These are phyloP conservation scores for Daedaleopsis sinensis DNA, from an alignment of 768 basidiomycete genomes.

Conservation along the genomic window DNA sequence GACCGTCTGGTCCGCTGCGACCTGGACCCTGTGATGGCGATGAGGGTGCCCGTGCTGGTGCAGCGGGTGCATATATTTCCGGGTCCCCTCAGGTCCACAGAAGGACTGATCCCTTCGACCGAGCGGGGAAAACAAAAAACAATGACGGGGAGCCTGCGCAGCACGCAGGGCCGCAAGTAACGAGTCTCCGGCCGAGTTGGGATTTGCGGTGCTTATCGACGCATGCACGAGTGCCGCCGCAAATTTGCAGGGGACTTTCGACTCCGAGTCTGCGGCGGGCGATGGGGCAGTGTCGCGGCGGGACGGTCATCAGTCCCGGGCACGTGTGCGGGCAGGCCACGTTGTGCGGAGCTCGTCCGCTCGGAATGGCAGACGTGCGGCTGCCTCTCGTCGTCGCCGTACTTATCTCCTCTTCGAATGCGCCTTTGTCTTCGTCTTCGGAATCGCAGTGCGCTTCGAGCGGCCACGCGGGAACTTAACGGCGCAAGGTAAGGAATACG, in stretches of 20 bases:
- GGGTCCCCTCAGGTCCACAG: too few relatives aligned
- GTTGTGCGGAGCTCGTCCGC: constrained; percentile 12
- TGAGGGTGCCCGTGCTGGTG: neutral
- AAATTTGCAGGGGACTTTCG: neutral
- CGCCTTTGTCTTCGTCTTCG: neutral
- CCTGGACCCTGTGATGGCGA: neutral
- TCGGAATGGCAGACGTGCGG: constrained; percentile 12
- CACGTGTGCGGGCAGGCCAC: constrained; percentile 15
- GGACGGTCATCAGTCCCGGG: constrained; percentile 18
- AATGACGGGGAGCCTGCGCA: neutral
- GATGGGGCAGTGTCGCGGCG: neutral
- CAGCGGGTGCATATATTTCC: neutral
- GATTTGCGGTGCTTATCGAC: neutral
- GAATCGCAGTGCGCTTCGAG: too few relatives aligned
- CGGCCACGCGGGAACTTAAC: neutral
- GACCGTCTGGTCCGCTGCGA: neutral
- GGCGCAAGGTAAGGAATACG: neutral
- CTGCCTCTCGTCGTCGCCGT: neutral
- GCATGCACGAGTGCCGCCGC: neutral
- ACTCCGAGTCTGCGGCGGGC: neutral
- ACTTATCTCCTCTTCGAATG: neutral
- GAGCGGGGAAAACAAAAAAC: neutral
- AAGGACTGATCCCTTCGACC: neutral
- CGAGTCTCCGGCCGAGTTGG: neutral
- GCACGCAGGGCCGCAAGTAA: too few relatives aligned